Percentiles rank a stretch among this genome's conserved stretches.
Conservation (phyloP, 2,329 filamentous ascomycete genomes). For the Westerdykella ornata region DNA sequence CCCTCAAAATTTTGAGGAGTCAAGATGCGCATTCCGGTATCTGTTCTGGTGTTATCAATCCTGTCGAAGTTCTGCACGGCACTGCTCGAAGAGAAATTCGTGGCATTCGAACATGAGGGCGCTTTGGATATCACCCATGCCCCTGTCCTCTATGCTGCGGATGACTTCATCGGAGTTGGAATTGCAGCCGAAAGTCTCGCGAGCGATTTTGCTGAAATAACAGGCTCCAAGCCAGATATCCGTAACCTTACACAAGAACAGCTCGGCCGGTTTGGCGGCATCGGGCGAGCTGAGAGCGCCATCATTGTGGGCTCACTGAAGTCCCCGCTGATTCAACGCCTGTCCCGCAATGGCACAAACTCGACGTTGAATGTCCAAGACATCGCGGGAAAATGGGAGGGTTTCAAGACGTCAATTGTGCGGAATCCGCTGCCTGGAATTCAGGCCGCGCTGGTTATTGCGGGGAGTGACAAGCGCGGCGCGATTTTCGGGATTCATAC, state of each 20-base stretch:
- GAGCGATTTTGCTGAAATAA: conserved; percentile 13
- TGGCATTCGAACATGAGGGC: conserved; percentile 6
- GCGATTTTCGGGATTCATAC: conserved; percentile 16
- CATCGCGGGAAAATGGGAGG: conserved; percentile 58
- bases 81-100: conserved; percentile 15
- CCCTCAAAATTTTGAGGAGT: neutral
- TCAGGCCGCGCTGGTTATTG: conserved; percentile 9
- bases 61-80: neutral
- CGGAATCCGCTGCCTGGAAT: conserved; percentile 20
- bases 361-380: conserved; percentile 50
- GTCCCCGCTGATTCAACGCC: conserved; percentile 5
- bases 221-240: conserved; percentile 6
- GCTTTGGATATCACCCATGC: conserved; percentile 10
- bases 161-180: conserved; percentile 12
- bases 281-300: neutral
- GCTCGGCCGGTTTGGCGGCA: neutral
- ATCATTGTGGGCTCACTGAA: conserved; percentile 10
- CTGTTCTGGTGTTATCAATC: neutral
- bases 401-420: conserved; percentile 53
- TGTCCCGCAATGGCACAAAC: conserved; percentile 1
- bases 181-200: conserved; percentile 15
- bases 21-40: neutral
- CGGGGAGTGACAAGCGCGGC: conserved; percentile 16
- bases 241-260: conserved; percentile 2
- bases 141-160: conserved; percentile 8